Conservation (phyloP, 768 basidiomycete species). For the Agrocybe chaxingu region DNA sequence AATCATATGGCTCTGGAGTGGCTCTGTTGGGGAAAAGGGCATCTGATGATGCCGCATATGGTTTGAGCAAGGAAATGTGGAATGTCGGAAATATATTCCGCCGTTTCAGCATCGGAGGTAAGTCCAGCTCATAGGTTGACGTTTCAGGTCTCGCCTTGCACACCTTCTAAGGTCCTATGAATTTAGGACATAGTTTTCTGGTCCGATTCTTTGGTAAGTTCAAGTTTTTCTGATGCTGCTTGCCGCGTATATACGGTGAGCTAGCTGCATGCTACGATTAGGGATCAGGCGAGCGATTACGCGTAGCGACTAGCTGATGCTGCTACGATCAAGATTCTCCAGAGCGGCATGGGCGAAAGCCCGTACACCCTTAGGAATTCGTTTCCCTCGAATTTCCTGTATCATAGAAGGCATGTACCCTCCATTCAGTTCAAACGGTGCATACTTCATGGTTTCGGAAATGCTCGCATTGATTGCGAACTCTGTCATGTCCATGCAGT, state of each 20-base stretch:
- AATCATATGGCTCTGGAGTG: neutral
- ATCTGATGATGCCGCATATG: conserved; percentile 25
- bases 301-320: too few species aligned
- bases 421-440: conserved; percentile 28
- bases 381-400: conserved; percentile 6
- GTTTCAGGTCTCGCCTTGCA: conserved; percentile 9
- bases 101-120: conserved; percentile 21
- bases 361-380: conserved; percentile 3
- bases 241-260: too few species aligned
- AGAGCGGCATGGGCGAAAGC: too few species aligned
- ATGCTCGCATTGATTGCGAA: conserved; percentile 34
- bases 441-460: conserved; percentile 26
- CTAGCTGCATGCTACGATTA: too few species aligned
- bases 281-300: too few species aligned
- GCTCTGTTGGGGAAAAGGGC: conserved; percentile 29
- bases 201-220: conserved; percentile 25
- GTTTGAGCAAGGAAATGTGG: conserved; percentile 27
- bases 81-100: conserved; percentile 27
- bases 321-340: too few species aligned
- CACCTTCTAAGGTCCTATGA: conserved; percentile 29
- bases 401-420: conserved; percentile 22
- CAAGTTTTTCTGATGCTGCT: too few species aligned
- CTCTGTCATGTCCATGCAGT: conserved; percentile 27
- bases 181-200: conserved; percentile 32
- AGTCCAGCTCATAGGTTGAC: conserved; percentile 18